Conservation (phyloP, 768 basidiomycete genomes). For the Serendipita sp. region DNA sequence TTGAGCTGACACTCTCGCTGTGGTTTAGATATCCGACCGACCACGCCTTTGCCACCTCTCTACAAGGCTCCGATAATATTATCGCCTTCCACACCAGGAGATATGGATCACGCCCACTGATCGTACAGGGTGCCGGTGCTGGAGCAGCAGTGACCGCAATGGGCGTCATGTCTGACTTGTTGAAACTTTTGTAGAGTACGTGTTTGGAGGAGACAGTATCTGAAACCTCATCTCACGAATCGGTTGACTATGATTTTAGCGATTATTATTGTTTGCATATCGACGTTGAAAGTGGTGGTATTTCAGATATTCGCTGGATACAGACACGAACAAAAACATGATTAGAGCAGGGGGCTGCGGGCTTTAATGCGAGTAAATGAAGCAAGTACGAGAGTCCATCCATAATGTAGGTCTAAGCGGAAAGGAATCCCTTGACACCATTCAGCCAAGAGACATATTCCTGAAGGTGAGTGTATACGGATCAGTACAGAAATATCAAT, state of each 20-base stretch:
- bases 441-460: background rate
- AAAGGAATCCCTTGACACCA: background rate
- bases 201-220: too few relatives aligned
- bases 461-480: background rate
- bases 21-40: constrained; percentile 56
- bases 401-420: background rate
- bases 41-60: constrained; percentile 90
- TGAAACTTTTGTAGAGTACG: constrained; percentile 22
- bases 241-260: too few relatives aligned
- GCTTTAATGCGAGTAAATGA: background rate
- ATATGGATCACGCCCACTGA: constrained; percentile 74
- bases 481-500: background rate
- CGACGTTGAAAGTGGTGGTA: background rate
- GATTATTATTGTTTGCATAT: background rate
- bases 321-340: background rate
- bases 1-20: background rate
- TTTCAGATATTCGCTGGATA: background rate
- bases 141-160: constrained; percentile 98
- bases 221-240: too few relatives aligned
- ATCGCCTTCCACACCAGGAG: constrained; percentile 92
- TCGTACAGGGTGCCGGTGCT: constrained; percentile 91
- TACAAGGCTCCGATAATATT: constrained; percentile 95
- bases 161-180: constrained; percentile 82
- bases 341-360: background rate
- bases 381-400: background rate